A percentile compares a stretch with the other conserved stretches of the same genome.
phyloP scores from a whole-genome alignment of 2,329 filamentous ascomycete species.

The Pleochaeta shiraiana region DNA sequence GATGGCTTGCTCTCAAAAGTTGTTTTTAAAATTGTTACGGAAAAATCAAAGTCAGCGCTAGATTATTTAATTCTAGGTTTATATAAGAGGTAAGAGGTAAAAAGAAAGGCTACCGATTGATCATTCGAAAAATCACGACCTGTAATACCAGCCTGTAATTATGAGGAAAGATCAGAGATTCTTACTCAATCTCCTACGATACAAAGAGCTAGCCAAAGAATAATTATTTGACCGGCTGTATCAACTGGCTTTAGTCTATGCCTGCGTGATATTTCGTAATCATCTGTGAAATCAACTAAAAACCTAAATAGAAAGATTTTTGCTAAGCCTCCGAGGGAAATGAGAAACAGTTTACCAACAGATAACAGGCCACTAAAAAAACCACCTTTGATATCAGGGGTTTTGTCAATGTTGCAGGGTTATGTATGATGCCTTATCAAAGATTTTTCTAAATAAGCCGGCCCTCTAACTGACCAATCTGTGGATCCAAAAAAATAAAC shows the following conservation, averaged over 20 bases:
- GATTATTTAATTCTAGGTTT: background rate
- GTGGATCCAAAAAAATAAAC: no score
- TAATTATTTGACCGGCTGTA: background rate
- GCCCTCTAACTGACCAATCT: no score
- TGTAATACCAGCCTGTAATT: background rate
- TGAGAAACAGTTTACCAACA: background rate
- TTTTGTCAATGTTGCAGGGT: background rate
- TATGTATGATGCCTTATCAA: background rate
- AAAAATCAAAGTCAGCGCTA: background rate
- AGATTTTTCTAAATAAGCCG: no score
- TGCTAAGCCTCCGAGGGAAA: background rate
- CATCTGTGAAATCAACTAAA: background rate
- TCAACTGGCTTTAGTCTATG: background rate
- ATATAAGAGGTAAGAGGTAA: background rate
- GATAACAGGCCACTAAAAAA: no score
- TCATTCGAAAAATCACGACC: background rate
- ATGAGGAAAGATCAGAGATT: background rate
- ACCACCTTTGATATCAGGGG: background rate
- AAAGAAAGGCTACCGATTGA: background rate
- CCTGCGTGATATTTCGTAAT: slow-evolving; percentile 4
- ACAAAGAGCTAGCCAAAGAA: slow-evolving; percentile 2
- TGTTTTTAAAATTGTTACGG: background rate
- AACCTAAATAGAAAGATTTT: background rate
- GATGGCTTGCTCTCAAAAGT: background rate
- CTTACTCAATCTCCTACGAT: background rate